Base-by-base conservation (phyloP, 164 flowering plant genomes). In the Sextonia rubra region DNA sequence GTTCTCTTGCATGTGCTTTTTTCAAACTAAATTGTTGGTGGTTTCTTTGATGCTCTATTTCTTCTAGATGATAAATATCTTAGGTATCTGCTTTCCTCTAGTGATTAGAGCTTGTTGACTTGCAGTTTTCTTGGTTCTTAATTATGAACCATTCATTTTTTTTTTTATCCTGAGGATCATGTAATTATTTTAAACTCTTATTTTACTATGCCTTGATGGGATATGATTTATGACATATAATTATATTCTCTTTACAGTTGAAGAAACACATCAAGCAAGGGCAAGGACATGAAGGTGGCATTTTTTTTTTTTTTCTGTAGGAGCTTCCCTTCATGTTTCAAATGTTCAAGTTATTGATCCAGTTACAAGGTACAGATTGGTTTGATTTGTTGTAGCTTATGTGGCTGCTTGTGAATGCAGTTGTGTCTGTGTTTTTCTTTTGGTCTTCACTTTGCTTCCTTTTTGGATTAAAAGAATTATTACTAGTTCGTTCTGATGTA, bases 221-320 rank as follows among this genome's bases (percentile, higher is more conserved):
- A 37, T 8, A 37, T 37, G 44, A 9, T 7, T 37, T 37, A 37
- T 37, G 44, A 37, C 44, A 20, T 52, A 20, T 18, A 68, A n/a
- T 12, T 32, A 32, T 37, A 64, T 62, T 61, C 44, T 37, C 11
- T 58, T 73, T 81, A 62, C 85, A 93, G 99, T 94, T 90, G 30
- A 91, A 93, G 82, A 93, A 91, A 73, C 98, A 95, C 75, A 89
- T 93, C 55, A 93, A 93, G 83, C 90, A 86, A 83, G 94, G 97
- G 48, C 90, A 92, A 74, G 95, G 95, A 67, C 97, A 90, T 80
- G 97, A 93, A 87, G 98, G 99, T 80, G 99, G 99, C 64, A 93
- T 96, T 72, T 96, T 96, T 81, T 68, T 92, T 12, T 96, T 72
- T 96, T 96, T 81, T 68, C 93, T 12, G 94, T 96, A 49, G 97